Base-by-base conservation (phyloP, 306 rosid genomes). In the Benincasa hispida region DNA sequence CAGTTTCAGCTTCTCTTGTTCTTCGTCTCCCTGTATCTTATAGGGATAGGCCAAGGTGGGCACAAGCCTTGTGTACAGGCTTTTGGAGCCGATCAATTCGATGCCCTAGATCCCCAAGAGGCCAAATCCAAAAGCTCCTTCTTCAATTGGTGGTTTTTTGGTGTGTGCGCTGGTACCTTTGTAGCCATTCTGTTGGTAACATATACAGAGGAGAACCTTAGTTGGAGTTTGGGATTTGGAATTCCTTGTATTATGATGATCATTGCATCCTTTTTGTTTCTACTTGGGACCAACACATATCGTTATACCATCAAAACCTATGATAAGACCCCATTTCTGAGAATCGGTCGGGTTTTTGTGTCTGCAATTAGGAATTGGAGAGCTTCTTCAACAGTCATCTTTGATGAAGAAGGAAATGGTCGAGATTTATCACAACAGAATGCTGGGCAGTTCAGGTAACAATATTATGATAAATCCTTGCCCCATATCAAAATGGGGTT, bases 41-140 rank as follows among this genome's bases (percentile, higher is more conserved):
- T 91, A 1, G 93, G 90, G 14, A 4, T 87, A 62, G 96, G 78
- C 6, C 90, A 84, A 85, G 90, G 89, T 25, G 93, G 96, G 27
- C 93, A 91, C 66, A 91, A 91, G 87, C 96, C 96, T 11, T 91
- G 93, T 67, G 90, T 91, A 34, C 92, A 87, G 81, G 96, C 93
- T 42, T 91, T 91, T 21, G 96, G 93, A 65, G 96, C 93, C 1
- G 96, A 87, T 55, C 96, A 92, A 75, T 92, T 89, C 41, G 96
- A 92, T 50, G 87, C 75, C 13, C 30, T 72, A 10, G 75, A 92
- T 67, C 87, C 87, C 3, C 58, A 83, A 80, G 97, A 92, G 78
- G 59, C 76, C 78, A 86, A 78, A 53, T 91, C 87, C n/a, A 87
- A 89, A 85, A 81, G 93, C 87, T 84, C 97, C 22, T 92, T 92